phyloP scores from a whole-genome alignment of 2,329 filamentous ascomycete genomes.

The Tolypocladium album region DNA sequence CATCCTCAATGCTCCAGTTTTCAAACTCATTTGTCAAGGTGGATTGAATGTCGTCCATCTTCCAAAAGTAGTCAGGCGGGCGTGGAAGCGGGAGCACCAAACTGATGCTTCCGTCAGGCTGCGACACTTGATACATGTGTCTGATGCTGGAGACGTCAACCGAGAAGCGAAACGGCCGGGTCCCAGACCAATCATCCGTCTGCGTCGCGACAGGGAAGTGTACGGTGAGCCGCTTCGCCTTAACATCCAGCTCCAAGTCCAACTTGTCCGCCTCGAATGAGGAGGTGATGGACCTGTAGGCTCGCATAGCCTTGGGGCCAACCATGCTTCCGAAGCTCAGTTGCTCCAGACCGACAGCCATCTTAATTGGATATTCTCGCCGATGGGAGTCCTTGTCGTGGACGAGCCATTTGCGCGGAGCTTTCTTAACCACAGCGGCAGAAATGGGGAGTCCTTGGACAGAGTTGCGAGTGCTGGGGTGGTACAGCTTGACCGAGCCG shows the following conservation, averaged over 20 bases:
- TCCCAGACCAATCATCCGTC: conserved; percentile 4
- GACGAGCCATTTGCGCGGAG: conserved; percentile 8
- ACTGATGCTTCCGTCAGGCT: conserved; percentile 17
- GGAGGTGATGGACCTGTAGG: conserved; percentile 33
- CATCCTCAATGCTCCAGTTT: conserved; percentile 28
- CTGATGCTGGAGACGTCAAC: conserved; percentile 37
- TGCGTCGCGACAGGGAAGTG: conserved; percentile 17
- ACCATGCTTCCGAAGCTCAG: conserved; percentile 54
- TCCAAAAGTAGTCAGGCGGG: conserved; percentile 38
- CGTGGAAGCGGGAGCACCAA: conserved; percentile 36
- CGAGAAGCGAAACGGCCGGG: conserved; percentile 26
- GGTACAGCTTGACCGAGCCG: conserved; percentile 14
- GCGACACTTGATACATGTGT: conserved; percentile 23
- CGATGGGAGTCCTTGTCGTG: conserved; percentile 9
- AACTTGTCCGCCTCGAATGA: conserved; percentile 5
- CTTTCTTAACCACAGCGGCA: conserved; percentile 1
- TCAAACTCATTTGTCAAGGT: conserved; percentile 20
- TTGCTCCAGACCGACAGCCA: conserved; percentile 30
- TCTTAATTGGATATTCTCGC: conserved; percentile 17
- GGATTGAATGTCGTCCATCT: conserved; percentile 16
- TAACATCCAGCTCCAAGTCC: conserved; percentile 19
- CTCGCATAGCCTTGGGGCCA: conserved; percentile 43
- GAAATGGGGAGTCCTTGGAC: conserved; percentile 11
- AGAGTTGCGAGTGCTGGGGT: conserved; percentile 9
- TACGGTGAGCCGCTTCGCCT: conserved; percentile 15